Evolutionary conservation across 352 stramenopile species (phyloP), one percentile per base, ranked within the genome.

Genomic region (Thalassiosira tumida): DNA sequence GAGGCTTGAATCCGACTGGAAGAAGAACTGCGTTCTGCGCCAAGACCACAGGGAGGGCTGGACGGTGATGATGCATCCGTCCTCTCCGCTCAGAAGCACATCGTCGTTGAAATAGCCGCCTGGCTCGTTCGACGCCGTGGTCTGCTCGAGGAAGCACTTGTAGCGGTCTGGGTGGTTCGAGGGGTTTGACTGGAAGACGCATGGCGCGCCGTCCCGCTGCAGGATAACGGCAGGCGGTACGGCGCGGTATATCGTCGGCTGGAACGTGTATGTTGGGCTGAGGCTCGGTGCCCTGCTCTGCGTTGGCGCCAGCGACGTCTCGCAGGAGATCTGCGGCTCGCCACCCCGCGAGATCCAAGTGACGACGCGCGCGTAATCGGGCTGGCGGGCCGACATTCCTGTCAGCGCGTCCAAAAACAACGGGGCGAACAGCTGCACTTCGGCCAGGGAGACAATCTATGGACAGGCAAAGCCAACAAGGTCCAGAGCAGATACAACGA

Each of bases 361-460:
- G 62, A 72, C 62, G 37, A 72, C 62, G 40, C 62, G 62, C 40
- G 62, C 62, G 40, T 72, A 31, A 31, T 72, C 62, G 31, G 62
- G 62, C 62, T 72, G 62, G 62, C 62, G 62, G 62, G n/a, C 62
- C 37, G 62, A 72, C 40, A 72, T 26, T 72, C n/a, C 40, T 72
- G n/a, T 31, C n/a, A 72, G n/a, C 40, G 62, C 40, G 37, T 72
- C 62, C 40, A 72, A 41, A 31, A n/a, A n/a, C n/a, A n/a, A n/a
- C n/a, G 62, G 62, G 40, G 62, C 62, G 40, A 72, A 72, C 37
- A 35, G 62, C 62, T 72, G 62, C 62, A 72, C 62, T 31, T 72
- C 62, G n/a, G 62, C 62, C 62, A 72, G 62, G 40, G 62, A 72
- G 62, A 72, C n/a, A 72, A 72, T 72, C 62, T 72, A 41, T n/a